phyloP scores from a whole-genome alignment of 2,329 filamentous ascomycete species.

The Beauveria rudraprayagi region DNA sequence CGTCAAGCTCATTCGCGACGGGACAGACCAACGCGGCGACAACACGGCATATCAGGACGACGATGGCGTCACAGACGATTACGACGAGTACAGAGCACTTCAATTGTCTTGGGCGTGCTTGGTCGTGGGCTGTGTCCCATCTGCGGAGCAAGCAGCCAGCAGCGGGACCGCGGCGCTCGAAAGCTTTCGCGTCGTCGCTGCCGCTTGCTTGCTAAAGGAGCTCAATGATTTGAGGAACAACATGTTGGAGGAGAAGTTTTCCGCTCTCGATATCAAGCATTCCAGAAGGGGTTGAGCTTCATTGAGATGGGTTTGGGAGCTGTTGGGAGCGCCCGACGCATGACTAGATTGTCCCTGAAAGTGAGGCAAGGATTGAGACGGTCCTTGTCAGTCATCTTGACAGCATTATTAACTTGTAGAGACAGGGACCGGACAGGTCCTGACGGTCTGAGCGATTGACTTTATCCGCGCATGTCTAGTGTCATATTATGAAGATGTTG shows the following conservation, averaged over 20 bases:
- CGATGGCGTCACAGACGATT: background rate
- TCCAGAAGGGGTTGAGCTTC: background rate
- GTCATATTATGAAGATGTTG: no score
- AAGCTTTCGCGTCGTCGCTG: conserved; percentile 32
- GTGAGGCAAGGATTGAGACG: no score
- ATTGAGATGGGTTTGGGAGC: no score
- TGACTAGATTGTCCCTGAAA: no score
- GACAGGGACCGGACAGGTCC: no score
- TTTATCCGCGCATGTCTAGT: no score
- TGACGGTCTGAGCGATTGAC: no score
- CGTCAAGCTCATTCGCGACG: conserved; percentile 24
- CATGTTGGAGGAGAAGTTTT: background rate
- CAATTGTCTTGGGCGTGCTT: conserved; percentile 30
- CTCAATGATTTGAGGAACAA: background rate
- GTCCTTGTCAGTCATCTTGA: no score
- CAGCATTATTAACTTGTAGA: no score
- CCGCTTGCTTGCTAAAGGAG: conserved; percentile 11
- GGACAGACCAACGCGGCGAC: background rate
- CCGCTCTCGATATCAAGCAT: background rate
- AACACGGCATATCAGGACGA: background rate
- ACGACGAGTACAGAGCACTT: conserved; percentile 16
- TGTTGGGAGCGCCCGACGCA: no score
- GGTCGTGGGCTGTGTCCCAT: conserved; percentile 18
- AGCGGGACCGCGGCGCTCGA: conserved; percentile 18
- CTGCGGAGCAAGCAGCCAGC: background rate